phyloP scores from a whole-genome alignment of 768 basidiomycete species.

The Termitomyces sp. region DNA sequence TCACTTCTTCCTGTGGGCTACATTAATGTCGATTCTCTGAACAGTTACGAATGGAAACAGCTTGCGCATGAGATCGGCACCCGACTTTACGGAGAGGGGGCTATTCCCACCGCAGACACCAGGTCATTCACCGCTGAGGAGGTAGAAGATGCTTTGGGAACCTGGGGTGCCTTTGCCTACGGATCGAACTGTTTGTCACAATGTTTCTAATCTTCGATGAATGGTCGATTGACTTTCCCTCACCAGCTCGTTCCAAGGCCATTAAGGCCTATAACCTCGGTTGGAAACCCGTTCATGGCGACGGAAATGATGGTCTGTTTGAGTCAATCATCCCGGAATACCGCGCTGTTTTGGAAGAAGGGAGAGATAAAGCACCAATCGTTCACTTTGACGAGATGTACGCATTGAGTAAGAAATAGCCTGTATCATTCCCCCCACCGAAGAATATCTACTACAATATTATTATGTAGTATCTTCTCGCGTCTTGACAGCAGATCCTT shows the following conservation, averaged over 20 bases:
- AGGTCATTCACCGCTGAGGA: slow-evolving; percentile 8
- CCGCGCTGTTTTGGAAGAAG: slow-evolving; percentile 11
- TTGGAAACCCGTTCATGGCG: slow-evolving; percentile 13
- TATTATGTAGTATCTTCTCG: too few relatives aligned
- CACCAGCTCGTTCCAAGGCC: slow-evolving; percentile 11
- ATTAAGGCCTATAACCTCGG: slow-evolving; percentile 12
- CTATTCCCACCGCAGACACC: slow-evolving; percentile 9
- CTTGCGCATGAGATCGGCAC: slow-evolving; percentile 14
- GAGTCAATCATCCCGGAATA: slow-evolving; percentile 14
- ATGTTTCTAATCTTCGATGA: not conserved
- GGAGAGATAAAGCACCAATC: slow-evolving; percentile 11
- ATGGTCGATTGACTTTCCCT: not conserved
- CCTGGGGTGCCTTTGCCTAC: slow-evolving; percentile 13
- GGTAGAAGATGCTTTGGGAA: slow-evolving; percentile 7
- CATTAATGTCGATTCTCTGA: not conserved
- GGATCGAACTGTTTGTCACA: slow-evolving; percentile 11
- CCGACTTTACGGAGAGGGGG: slow-evolving; percentile 10
- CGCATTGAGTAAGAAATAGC: slow-evolving; percentile 11
- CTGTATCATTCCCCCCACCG: too few relatives aligned
- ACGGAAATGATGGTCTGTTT: slow-evolving; percentile 11
- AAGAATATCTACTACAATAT: too few relatives aligned
- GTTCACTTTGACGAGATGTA: slow-evolving; percentile 19
- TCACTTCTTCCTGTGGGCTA: not conserved
- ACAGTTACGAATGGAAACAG: slow-evolving; percentile 12
- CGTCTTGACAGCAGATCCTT: too few relatives aligned